Percentiles rank a stretch among this genome's conserved stretches.
Evolutionary conservation across 2,329 filamentous ascomycete species (phyloP).

Genomic region (Monosporascus sp.): DNA sequence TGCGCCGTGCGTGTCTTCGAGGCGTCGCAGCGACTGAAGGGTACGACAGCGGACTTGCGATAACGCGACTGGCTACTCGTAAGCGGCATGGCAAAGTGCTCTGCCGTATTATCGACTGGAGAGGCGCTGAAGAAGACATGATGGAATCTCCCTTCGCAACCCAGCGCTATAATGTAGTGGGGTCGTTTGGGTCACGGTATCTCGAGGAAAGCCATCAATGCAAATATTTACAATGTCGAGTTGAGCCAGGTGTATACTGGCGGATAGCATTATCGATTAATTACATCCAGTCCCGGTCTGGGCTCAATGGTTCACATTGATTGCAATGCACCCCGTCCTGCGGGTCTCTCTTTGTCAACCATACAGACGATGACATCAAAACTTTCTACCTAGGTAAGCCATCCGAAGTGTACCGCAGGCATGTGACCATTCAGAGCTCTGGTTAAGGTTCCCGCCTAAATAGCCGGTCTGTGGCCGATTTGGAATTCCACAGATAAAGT

Average conservation of each 20-base stretch:
- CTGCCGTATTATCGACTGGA: slow-evolving; percentile 22
- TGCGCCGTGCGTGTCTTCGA: slow-evolving; percentile 10
- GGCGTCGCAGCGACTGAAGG: slow-evolving; percentile 11
- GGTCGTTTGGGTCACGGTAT: not conserved
- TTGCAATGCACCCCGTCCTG: no score
- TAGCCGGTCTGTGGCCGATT: no score
- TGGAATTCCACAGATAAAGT: no score
- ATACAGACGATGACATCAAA: no score
- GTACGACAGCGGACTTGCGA: slow-evolving; percentile 13
- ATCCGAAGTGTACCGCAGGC: no score
- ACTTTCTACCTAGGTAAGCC: no score
- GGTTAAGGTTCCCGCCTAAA: no score
- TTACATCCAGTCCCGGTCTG: no score
- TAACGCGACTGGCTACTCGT: slow-evolving; percentile 10
- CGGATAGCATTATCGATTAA: not conserved
- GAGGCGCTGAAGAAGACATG: slow-evolving; percentile 24
- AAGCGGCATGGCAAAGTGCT: slow-evolving; percentile 16
- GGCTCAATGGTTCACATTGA: no score
- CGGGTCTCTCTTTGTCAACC: no score
- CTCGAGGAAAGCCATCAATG: not conserved
- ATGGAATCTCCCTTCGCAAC: not conserved
- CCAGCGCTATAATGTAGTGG: not conserved
- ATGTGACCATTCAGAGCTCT: no score
- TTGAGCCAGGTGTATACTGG: not conserved
- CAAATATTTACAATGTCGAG: not conserved